Evolutionary conservation across 1,139 yeast genomes (phyloP), one percentile per base, ranked within the genome.

Genomic region (Taiozyma onychis): DNA sequence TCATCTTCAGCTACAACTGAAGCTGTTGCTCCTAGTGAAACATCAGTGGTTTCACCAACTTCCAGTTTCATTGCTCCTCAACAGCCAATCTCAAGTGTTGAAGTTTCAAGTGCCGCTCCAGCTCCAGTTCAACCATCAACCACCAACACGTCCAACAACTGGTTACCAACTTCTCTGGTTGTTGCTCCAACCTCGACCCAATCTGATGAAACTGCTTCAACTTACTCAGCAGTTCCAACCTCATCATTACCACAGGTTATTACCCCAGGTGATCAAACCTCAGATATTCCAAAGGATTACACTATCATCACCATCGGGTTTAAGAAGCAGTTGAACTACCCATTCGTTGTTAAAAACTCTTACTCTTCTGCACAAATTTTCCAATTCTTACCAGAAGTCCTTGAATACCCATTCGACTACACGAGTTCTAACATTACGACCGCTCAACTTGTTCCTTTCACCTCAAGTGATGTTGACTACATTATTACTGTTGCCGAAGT

Each of bases 401-500:
- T 86, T 55, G 65, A 67, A 4, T 74, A 64, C 61, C 85, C 89
- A 56, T 83, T 83, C 61, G 61, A 69, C 24, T 62, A 61, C 8
- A 54, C 65, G 21, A 64, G 66, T 44, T 57, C 67, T 1, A 70
- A 76, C 43, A 77, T 83, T 24, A 64, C 79, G 7, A 88, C 85
- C 42, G 71, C 72, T 54, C 78, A 83, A 66, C 73, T 86, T 59
- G 80, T 84, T 51, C 93, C 95, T 42, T 83, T 77, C 61, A 73
- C 81, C 4, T 77, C 86, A 3, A 45, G 66, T 1, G 66, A 66
- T 13, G 68, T 69, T 44, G 67, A 67, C 49, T 85, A 85, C 64
- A 76, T 85, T 44, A 83, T 85, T 50, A 83, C 91, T 1, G 86
- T 86, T 54, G 93, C 93, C 18, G 88, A 83, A 64, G 86, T 85